These are phyloP conservation scores for Amaranthus tricolor DNA, from an alignment of 179 eudicot genomes.

Conservation along the genomic window DNA sequence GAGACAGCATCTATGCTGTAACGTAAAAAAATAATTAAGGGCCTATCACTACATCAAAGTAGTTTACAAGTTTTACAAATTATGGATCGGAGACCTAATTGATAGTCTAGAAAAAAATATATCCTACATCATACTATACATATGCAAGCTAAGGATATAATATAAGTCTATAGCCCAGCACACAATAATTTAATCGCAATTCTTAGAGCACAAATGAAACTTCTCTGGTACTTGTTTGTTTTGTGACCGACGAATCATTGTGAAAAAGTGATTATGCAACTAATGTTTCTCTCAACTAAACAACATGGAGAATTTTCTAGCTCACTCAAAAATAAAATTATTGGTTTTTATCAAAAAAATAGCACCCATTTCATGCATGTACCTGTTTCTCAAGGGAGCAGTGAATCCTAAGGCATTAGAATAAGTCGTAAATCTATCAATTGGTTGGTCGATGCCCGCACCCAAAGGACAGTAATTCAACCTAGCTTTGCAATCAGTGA, in stretches of 20 bases:
- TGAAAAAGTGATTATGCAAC: too few species aligned
- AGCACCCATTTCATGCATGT: background rate
- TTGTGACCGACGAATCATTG: too few species aligned
- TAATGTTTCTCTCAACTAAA: too few species aligned
- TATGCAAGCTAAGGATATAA: background rate
- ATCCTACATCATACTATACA: background rate
- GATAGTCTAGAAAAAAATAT: background rate
- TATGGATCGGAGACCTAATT: background rate
- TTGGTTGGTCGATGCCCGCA: constrained; percentile 97
- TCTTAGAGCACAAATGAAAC: background rate
- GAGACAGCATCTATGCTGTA: constrained; percentile 98
- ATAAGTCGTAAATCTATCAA: constrained; percentile 95
- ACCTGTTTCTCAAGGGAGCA: constrained; percentile 97
- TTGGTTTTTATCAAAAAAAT: background rate
- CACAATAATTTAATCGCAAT: too few species aligned
- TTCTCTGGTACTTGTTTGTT: too few species aligned
- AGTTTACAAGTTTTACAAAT: background rate
- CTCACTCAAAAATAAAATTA: too few species aligned
- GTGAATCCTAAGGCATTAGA: constrained; percentile 83
- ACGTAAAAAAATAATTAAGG: constrained; percentile 25
- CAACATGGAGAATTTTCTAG: too few species aligned
- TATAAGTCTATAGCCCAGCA: background rate
- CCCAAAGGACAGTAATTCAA: constrained; percentile 93
- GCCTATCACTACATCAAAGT: constrained; percentile 8
- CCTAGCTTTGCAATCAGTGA: constrained; percentile 76